Evolutionary conservation across 2,329 filamentous ascomycete genomes (phyloP).

Genomic region (Fulvia fulva): DNA sequence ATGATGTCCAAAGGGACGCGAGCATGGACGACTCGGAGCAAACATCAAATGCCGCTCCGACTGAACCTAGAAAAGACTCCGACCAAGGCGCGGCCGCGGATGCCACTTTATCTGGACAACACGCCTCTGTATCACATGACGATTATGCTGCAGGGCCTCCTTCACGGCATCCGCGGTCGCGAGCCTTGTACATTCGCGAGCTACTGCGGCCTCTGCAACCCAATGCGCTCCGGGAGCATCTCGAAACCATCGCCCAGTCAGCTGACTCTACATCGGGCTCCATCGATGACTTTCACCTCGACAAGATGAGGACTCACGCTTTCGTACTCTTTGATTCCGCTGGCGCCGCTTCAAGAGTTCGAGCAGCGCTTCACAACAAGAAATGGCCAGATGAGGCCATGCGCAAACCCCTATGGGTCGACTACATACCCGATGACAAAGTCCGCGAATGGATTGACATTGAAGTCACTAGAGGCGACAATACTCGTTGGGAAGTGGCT

Average conservation of each 20-base stretch:
- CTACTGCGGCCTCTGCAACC: slow-evolving; percentile 82
- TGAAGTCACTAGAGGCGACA: slow-evolving; percentile 49
- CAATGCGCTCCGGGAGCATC: slow-evolving; percentile 61
- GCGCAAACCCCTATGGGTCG: slow-evolving; percentile 78
- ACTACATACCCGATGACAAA: slow-evolving; percentile 78
- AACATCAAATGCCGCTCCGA: background rate
- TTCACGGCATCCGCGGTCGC: slow-evolving; percentile 47
- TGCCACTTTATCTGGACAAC: background rate
- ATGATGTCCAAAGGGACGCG: slow-evolving; percentile 29
- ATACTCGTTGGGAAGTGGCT: slow-evolving; percentile 65
- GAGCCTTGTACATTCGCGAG: slow-evolving; percentile 82
- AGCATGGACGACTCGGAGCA: slow-evolving; percentile 8
- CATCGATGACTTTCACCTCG: slow-evolving; percentile 70
- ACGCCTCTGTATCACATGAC: slow-evolving; percentile 3
- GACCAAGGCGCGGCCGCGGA: background rate
- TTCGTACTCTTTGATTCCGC: slow-evolving; percentile 69
- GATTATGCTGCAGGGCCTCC: slow-evolving; percentile 21
- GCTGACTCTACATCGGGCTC: slow-evolving; percentile 32
- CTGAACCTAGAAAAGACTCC: background rate
- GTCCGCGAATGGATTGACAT: slow-evolving; percentile 68
- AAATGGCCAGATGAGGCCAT: slow-evolving; percentile 86
- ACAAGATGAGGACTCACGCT: slow-evolving; percentile 82
- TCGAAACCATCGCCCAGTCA: slow-evolving; percentile 63
- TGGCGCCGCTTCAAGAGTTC: slow-evolving; percentile 70
- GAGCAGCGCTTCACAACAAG: slow-evolving; percentile 68